Conservation (phyloP, 1,284 basidiomycete species). For the Rhodotorula sp. region DNA sequence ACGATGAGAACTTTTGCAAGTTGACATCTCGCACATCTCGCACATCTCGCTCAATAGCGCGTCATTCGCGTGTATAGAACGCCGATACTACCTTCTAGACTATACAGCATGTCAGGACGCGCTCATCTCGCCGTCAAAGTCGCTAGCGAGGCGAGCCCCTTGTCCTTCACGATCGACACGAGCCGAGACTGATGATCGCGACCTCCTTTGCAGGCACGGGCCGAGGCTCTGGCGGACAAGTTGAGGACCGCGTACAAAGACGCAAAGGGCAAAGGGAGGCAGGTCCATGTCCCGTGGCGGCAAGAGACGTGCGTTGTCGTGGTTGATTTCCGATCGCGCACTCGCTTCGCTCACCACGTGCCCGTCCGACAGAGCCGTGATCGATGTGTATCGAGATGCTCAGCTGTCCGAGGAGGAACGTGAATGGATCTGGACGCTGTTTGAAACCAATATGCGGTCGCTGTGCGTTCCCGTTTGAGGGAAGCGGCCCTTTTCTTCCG, state of each 20-base stretch:
- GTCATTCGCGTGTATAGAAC: no score
- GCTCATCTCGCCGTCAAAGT: constrained; percentile 24
- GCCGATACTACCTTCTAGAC: not conserved
- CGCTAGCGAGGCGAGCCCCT: constrained; percentile 7
- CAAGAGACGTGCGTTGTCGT: not conserved
- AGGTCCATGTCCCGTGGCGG: constrained; percentile 1
- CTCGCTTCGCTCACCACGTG: no score
- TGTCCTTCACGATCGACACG: no score
- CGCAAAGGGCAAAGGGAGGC: not conserved
- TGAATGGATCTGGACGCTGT: constrained; percentile 30
- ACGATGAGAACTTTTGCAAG: no score
- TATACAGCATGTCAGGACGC: not conserved
- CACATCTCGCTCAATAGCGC: not conserved
- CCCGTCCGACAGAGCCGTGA: not conserved
- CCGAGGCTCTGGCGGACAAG: not conserved
- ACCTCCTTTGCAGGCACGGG: not conserved
- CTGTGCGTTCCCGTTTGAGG: constrained; percentile 16
- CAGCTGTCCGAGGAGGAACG: not conserved
- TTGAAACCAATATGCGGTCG: constrained; percentile 37
- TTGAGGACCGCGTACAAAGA: not conserved
- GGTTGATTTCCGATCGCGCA: no score
- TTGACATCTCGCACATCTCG: constrained; percentile 1
- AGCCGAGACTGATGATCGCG: not conserved
- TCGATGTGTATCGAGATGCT: constrained; percentile 3
- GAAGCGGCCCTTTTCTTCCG: no score